Conservation (phyloP, 805 yeast genomes). For the Danielozyma ontarioensis region DNA sequence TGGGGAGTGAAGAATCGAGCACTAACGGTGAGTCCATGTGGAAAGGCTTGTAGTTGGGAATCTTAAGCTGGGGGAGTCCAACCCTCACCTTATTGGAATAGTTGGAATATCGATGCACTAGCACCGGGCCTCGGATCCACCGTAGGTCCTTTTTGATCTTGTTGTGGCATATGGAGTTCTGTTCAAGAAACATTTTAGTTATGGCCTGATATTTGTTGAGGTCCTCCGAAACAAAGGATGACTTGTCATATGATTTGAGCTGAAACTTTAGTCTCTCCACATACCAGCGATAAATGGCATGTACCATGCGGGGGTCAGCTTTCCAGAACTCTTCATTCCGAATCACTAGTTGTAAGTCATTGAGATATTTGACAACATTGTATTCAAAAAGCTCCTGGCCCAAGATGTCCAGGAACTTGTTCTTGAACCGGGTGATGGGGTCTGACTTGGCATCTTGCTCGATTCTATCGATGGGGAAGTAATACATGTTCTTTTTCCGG, state of each 20-base stretch:
- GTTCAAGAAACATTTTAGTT: constrained; percentile 4
- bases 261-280: constrained; percentile 3
- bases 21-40: constrained; percentile 4
- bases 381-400: constrained; percentile 12
- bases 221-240: not conserved
- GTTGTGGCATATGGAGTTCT: constrained; percentile 6
- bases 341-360: constrained; percentile 7
- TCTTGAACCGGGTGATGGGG: constrained; percentile 1
- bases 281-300: constrained; percentile 4
- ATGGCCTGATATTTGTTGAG: constrained; percentile 5
- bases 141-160: constrained; percentile 6
- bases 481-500: not conserved
- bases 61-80: constrained; percentile 6
- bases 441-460: constrained; percentile 1
- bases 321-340: constrained; percentile 6
- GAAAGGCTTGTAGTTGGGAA: constrained; percentile 6
- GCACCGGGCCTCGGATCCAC: constrained; percentile 1
- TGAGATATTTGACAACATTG: constrained; percentile 7
- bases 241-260: constrained; percentile 1
- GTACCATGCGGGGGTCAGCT: constrained; percentile 1
- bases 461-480: not conserved
- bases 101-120: constrained; percentile 2
- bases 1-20: constrained; percentile 3
- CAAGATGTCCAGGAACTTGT: constrained; percentile 2
- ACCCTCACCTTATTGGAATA: constrained; percentile 1